phyloP scores from a whole-genome alignment of 148 eudicot species.

The Camellia japonica region DNA sequence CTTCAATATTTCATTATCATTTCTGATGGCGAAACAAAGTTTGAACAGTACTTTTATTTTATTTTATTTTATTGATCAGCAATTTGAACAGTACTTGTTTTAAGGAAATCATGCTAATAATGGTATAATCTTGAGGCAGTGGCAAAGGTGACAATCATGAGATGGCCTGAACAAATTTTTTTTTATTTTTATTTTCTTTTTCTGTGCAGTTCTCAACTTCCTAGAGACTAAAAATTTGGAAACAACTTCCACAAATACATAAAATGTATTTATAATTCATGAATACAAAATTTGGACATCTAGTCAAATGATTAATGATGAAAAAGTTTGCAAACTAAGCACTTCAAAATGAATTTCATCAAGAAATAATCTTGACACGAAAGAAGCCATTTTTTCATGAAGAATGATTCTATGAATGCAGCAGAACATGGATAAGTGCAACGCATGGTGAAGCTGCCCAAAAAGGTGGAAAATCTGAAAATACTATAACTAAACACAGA shows the following conservation, averaged over 20 bases:
- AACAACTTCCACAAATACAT: neutral
- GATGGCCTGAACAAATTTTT: too few species aligned
- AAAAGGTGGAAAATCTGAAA: neutral
- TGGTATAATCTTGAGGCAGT: neutral
- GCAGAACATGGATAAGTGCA: neutral
- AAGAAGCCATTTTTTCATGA: slow-evolving; percentile 1
- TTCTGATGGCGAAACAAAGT: neutral
- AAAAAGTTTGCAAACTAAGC: slow-evolving; percentile 4
- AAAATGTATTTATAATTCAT: neutral
- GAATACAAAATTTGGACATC: neutral
- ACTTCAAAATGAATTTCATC: neutral
- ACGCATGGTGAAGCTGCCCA: neutral
- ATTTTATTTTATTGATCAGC: neutral
- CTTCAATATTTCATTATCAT: neutral
- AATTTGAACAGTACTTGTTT: neutral
- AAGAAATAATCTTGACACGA: neutral
- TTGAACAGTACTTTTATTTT: neutral
- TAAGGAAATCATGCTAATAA: neutral
- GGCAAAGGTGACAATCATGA: neutral
- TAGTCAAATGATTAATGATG: neutral
- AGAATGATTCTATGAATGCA: neutral
- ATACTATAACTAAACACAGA: neutral
- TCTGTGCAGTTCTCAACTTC: neutral
- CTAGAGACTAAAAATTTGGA: neutral
- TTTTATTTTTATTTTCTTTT: too few species aligned